Evolutionary conservation across 805 yeast species (phyloP).

Genomic region (Wickerhamiella dianesei): DNA sequence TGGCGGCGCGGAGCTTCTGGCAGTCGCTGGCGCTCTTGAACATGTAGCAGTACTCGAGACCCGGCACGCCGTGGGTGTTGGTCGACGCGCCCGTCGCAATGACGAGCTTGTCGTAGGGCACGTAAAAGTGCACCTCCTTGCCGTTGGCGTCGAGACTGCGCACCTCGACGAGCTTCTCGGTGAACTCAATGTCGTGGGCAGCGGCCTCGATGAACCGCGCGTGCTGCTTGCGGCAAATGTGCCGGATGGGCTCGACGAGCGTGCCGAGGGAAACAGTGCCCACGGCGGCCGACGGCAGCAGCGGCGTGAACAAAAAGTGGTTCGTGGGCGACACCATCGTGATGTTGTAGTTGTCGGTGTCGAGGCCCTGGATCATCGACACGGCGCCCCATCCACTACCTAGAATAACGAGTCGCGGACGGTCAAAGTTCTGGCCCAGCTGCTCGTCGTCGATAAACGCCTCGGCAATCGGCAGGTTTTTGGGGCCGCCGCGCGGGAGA

Average conservation of each 20-base stretch:
- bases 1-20: slow-evolving; percentile 38
- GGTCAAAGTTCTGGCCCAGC: slow-evolving; percentile 30
- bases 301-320: slow-evolving; percentile 91
- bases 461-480: slow-evolving; percentile 48
- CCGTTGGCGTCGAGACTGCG: slow-evolving; percentile 33
- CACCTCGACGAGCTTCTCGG: slow-evolving; percentile 45
- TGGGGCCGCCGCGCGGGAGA: slow-evolving; percentile 56
- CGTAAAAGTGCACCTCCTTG: slow-evolving; percentile 33
- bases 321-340: slow-evolving; percentile 87
- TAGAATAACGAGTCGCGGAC: slow-evolving; percentile 56
- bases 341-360: slow-evolving; percentile 77
- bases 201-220: slow-evolving; percentile 53
- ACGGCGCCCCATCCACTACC: slow-evolving; percentile 91
- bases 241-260: slow-evolving; percentile 49
- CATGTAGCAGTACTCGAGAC: slow-evolving; percentile 47
- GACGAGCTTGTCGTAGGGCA: slow-evolving; percentile 59
- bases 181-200: slow-evolving; percentile 45
- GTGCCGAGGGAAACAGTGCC: slow-evolving; percentile 57
- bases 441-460: slow-evolving; percentile 47
- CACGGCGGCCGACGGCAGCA: slow-evolving; percentile 82
- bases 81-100: slow-evolving; percentile 57
- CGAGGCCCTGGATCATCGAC: slow-evolving; percentile 68
- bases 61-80: slow-evolving; percentile 58
- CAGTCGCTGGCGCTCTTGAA: slow-evolving; percentile 59
- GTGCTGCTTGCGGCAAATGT: slow-evolving; percentile 36